These are phyloP conservation scores for Dissophora globulifera DNA, from an alignment of 192 early-diverging fungal species.

Conservation along the genomic window DNA sequence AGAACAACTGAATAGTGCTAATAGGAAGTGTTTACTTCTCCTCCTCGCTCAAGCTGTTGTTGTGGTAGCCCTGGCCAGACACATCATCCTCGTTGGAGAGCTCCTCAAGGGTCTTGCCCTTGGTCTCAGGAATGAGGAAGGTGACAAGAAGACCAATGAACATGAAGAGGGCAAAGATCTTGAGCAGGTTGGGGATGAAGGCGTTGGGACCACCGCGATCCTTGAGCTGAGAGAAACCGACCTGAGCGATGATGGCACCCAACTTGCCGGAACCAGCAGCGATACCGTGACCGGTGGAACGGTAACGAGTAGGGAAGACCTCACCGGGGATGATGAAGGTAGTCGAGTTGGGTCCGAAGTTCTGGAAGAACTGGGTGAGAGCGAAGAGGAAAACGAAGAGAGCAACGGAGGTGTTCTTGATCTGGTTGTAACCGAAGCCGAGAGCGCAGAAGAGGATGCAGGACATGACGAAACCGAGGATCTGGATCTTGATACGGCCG, in stretches of 20 bases:
- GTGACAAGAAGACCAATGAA: conserved; percentile 71
- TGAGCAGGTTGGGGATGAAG: conserved; percentile 67
- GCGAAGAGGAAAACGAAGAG: conserved; percentile 72
- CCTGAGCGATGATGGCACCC: conserved; percentile 77
- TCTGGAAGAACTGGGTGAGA: conserved; percentile 82
- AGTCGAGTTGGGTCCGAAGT: conserved; percentile 96
- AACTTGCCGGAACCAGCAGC: conserved; percentile 81
- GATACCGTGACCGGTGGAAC: conserved; percentile 81
- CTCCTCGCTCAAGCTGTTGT: conserved; percentile 22
- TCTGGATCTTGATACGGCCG: conserved; percentile 92
- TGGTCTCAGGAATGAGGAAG: conserved; percentile 76
- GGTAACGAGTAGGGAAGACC: conserved; percentile 82
- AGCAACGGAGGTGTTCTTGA: conserved; percentile 63
- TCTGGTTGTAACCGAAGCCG: conserved; percentile 70
- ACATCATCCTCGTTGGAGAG: conserved; percentile 45
- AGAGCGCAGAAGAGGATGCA: conserved; percentile 78
- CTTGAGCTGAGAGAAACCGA: conserved; percentile 77
- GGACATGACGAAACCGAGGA: conserved; percentile 82
- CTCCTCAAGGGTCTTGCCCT: conserved; percentile 81
- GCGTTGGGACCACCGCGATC: conserved; percentile 72
- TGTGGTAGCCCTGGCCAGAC: neutral
- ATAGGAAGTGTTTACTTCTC: conserved; percentile 17
- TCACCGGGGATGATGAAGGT: conserved; percentile 86
- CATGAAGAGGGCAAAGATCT: conserved; percentile 82
- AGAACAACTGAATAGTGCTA: neutral